These are phyloP conservation scores for Urochloa ruziziensis DNA, from an alignment of 176 grass and related monocot species.

Conservation along the genomic window DNA sequence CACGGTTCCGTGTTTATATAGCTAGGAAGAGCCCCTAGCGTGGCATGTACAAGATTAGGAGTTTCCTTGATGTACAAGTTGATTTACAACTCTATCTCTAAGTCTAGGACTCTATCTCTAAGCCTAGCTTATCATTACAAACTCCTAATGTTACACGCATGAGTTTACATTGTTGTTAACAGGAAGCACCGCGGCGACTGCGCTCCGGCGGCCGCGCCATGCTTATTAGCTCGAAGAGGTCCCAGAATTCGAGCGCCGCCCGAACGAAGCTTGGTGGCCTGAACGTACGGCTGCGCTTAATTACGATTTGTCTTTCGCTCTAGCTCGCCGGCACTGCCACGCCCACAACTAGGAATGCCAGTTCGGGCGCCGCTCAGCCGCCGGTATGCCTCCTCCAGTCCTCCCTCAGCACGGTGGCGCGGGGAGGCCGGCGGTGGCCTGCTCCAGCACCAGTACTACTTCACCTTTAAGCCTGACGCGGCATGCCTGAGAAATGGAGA, in stretches of 20 bases:
- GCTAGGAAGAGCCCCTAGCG: too few species aligned
- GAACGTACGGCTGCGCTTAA: too few species aligned
- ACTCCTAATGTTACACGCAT: too few species aligned
- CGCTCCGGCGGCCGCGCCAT: background rate
- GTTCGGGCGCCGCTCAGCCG: background rate
- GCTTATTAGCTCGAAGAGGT: conserved; percentile 30
- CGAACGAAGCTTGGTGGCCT: conserved; percentile 46
- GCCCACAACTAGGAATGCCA: conserved; percentile 36
- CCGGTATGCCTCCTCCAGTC: too few species aligned
- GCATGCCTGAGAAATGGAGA: too few species aligned
- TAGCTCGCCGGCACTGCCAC: conserved; percentile 18
- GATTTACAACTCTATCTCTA: too few species aligned
- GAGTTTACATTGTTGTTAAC: too few species aligned
- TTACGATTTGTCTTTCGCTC: conserved; percentile 15
- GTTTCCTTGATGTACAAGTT: too few species aligned
- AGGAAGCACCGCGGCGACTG: background rate
- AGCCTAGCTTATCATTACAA: too few species aligned
- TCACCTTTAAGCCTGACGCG: background rate
- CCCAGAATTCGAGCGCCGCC: conserved; percentile 38
- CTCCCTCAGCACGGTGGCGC: conserved; percentile 31
- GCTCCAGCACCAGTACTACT: conserved; percentile 38
- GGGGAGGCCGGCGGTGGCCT: conserved; percentile 2
- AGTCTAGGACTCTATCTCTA: too few species aligned
- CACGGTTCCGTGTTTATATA: too few species aligned
- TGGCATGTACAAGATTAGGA: too few species aligned